Evolutionary conservation across 1,284 basidiomycete species (phyloP).

Genomic region (Phlebopus sp.): DNA sequence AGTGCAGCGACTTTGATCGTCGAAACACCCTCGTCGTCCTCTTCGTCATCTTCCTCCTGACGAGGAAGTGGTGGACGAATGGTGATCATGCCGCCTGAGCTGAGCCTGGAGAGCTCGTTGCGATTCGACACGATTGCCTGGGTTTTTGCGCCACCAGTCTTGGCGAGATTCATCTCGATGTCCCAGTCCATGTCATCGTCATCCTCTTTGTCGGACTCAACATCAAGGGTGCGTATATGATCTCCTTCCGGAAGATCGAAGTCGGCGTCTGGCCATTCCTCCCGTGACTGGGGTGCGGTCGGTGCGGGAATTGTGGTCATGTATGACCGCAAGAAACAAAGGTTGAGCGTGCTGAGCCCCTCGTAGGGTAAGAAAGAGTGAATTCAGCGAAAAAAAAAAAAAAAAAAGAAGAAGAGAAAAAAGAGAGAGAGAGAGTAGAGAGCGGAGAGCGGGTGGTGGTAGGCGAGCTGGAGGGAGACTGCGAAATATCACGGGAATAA

Average conservation of each 20-base stretch:
- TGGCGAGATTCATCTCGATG: conserved; percentile 63
- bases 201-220: conserved; percentile 61
- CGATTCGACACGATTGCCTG: conserved; percentile 37
- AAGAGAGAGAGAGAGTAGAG: conserved; percentile 6
- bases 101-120: conserved; percentile 27
- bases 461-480: conserved; percentile 1
- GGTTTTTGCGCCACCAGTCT: conserved; percentile 53
- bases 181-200: conserved; percentile 70
- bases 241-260: conserved; percentile 77
- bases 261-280: conserved; percentile 82
- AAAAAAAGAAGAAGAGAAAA: conserved; percentile 4
- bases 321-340: conserved; percentile 22
- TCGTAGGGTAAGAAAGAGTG: conserved; percentile 12
- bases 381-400: conserved; percentile 1
- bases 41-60: conserved; percentile 54
- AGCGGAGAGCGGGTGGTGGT: conserved; percentile 2
- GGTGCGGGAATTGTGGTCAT: conserved; percentile 65
- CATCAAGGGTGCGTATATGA: conserved; percentile 53
- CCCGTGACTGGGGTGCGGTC: conserved; percentile 48
- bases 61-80: conserved; percentile 59
- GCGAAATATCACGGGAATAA: conserved; percentile 5
- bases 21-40: conserved; percentile 76
- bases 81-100: conserved; percentile 44
- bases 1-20: conserved; percentile 71
- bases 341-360: conserved; percentile 22